These are phyloP conservation scores for Mrakia gelida DNA, from an alignment of 768 basidiomycete genomes.

Conservation along the genomic window DNA sequence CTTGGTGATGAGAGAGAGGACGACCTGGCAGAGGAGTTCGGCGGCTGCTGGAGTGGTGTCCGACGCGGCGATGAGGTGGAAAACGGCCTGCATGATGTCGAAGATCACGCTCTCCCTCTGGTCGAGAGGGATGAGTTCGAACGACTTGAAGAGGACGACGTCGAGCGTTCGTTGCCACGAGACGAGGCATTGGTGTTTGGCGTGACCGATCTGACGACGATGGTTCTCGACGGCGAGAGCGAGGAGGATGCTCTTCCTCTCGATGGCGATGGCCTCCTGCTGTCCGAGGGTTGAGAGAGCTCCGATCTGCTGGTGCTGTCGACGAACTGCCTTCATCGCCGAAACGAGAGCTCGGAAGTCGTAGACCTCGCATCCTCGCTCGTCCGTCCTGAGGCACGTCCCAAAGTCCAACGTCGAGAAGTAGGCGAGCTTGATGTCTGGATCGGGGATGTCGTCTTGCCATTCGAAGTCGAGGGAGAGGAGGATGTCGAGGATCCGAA, in stretches of 20 bases:
- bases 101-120: conserved; percentile 83
- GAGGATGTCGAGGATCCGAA: conserved; percentile 81
- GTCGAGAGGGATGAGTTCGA: conserved; percentile 73
- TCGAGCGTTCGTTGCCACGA: conserved; percentile 83
- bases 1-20: conserved; percentile 77
- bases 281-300: conserved; percentile 56
- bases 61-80: conserved; percentile 62
- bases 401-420: conserved; percentile 63
- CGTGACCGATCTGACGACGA: conserved; percentile 69
- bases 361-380: conserved; percentile 73
- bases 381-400: conserved; percentile 63
- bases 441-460: conserved; percentile 66
- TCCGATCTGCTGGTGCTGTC: conserved; percentile 63
- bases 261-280: conserved; percentile 61
- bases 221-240: conserved; percentile 85
- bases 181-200: conserved; percentile 65
- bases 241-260: conserved; percentile 71
- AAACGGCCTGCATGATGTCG: conserved; percentile 71
- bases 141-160: conserved; percentile 79
- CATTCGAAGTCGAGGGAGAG: conserved; percentile 84
- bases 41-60: conserved; percentile 68
- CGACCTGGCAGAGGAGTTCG: conserved; percentile 75
- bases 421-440: conserved; percentile 56
- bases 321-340: conserved; percentile 60
- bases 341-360: conserved; percentile 68